Base-by-base conservation (phyloP, 352 stramenopile genomes). In the Globisporangium cystogenes region DNA sequence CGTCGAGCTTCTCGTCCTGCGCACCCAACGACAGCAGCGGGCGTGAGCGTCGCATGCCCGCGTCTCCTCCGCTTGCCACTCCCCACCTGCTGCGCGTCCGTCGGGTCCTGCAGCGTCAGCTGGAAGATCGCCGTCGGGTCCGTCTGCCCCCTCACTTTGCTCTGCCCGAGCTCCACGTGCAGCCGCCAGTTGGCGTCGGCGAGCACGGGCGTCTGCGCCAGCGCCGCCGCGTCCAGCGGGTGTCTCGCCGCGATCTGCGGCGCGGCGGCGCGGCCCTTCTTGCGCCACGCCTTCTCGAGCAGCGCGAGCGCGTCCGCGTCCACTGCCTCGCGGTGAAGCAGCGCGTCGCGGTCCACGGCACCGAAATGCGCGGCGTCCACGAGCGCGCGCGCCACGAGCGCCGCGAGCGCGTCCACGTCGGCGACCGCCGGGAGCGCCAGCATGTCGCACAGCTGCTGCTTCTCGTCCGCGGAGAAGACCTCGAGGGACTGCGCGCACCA, bases 251-350 rank as follows among this genome's bases (percentile, higher is more conserved):
- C 39, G 24, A 74, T 51, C 46, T 60, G 37, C 21, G 49, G 29
- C 7, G 45, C 40, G 2, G 55, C 24, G 0, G 26, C 26, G 6
- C 48, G 47, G 14, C 76, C 70, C 57, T 82, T 86, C 63, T 89
- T 86, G 41, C 65, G 72, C 78, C 78, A 89, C 42, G 66, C 52
- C 56, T 82, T 77, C 39, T 85, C 74, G 15, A 86, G 24, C 2
- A 60, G 41, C 27, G 48, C 40, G 16, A 67, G 52, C 21, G 79
- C 73, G 5, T 65, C 55, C 1, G 60, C 40, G 1, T 67, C 45
- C 6, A 76, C 57, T 4, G 65, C 67, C 26, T 44, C 26, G 1
- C 42, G 48, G 5, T 48, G 51, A 4, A 52, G 27, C 24, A 89
- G 60, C 12, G 69, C 44, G 16, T 57, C 62, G 0, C 53, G 39